Evolutionary conservation across 345 rosid species (phyloP), one percentile per base, ranked within the genome.

Genomic region (Eucalyptus decipiens): DNA sequence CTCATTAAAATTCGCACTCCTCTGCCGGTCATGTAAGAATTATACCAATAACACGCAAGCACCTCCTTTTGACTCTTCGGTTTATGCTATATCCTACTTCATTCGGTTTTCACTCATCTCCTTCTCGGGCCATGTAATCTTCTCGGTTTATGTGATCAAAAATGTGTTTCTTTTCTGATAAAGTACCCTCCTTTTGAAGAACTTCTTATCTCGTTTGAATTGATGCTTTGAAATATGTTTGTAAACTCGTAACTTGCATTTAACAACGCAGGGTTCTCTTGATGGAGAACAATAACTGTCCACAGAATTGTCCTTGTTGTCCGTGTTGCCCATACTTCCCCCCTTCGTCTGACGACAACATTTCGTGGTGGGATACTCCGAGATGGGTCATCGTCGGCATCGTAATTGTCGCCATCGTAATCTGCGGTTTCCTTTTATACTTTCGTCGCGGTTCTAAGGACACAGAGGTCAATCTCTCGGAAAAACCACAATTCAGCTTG

Each of bases 331-430:
- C 90, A 3, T 88, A 12, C 37, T 24, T 15, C 42, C 9, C 85
- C 7, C 19, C 90, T 32, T 54, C 81, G 6, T 50, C 8, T 18
- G 18, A 13, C 69, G n/a, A 14, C 15, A 83, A 80, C 19, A 28
- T 16, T 80, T 62, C 34, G 17, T 62, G 34, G 69, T 30, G 34
- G 18, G 7, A 60, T 28, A 67, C 65, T 67, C 90, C 90, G 24
- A 9, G 45, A 18, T 89, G 87, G 88, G 88, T 89, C 90, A 85
- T 89, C 62, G 87, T 85, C 30, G 90, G 62, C 28, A 11, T 48
- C 2, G 65, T 62, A n/a, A 49, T 49, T 18, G 85, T 45, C 17
- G 58, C 11, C 26, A 32, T 89, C 28, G 37, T 89, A 18, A 23
- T 62, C 56, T 48, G 62, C 2, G 52, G 48, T n/a, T 37, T 89